These are phyloP conservation scores for Drechslerella dactyloides DNA, from an alignment of 2,329 filamentous ascomycete species.

Conservation along the genomic window DNA sequence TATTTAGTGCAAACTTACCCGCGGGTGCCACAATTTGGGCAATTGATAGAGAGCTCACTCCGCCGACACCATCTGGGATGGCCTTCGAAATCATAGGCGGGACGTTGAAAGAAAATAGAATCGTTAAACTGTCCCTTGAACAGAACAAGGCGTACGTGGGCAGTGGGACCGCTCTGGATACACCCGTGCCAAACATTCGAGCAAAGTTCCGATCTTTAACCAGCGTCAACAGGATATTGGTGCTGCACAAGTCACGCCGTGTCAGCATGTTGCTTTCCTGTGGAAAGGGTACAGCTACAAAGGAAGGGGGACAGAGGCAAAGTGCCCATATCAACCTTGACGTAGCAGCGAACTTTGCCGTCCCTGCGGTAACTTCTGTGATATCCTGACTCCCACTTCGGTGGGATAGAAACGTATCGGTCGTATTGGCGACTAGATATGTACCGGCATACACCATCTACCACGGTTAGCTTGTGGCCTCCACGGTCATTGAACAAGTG, in stretches of 20 bases:
- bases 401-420: constrained; percentile 77
- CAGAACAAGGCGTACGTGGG: constrained; percentile 82
- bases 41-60: constrained; percentile 63
- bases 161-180: constrained; percentile 63
- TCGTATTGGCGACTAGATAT: constrained; percentile 83
- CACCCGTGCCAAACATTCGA: constrained; percentile 74
- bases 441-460: constrained; percentile 82
- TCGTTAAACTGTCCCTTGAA: constrained; percentile 81
- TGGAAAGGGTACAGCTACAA: neutral
- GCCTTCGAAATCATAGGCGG: constrained; percentile 77
- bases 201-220: constrained; percentile 91
- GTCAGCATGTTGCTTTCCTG: neutral
- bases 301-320: too few species aligned
- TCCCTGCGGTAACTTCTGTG: constrained; percentile 70
- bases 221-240: constrained; percentile 84
- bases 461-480: neutral
- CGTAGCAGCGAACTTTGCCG: constrained; percentile 80
- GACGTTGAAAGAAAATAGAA: constrained; percentile 90
- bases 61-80: constrained; percentile 61
- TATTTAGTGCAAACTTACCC: constrained; percentile 57
- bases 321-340: constrained; percentile 60
- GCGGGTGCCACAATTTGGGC: constrained; percentile 85
- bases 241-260: constrained; percentile 56
- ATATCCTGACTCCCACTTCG: constrained; percentile 59
- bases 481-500: neutral